These are phyloP conservation scores for Iris pallida DNA, from an alignment of 116 monocot species.

Conservation along the genomic window DNA sequence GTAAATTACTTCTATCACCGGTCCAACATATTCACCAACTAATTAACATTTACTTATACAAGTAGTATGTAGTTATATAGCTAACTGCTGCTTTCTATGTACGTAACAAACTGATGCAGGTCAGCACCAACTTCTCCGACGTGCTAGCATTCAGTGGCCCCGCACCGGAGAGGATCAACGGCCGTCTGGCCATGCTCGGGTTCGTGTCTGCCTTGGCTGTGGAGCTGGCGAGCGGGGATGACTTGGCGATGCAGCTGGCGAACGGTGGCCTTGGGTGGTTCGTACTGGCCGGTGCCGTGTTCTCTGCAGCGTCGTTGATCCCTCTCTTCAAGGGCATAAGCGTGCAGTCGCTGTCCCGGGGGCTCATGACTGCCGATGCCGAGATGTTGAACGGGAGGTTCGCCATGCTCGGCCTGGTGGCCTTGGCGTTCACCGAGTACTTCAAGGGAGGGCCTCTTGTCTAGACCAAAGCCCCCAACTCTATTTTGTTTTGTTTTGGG, in stretches of 20 bases:
- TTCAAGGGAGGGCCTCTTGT: constrained; percentile 52
- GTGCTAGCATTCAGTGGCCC: constrained; percentile 59
- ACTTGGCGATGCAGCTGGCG: constrained; percentile 30
- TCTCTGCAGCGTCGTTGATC: constrained; percentile 50
- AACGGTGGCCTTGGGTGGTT: constrained; percentile 52
- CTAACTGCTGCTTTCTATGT: too few relatives aligned
- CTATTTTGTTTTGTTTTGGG: too few relatives aligned
- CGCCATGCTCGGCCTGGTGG: constrained; percentile 62
- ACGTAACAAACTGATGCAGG: too few relatives aligned
- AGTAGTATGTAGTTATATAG: too few relatives aligned
- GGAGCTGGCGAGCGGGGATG: constrained; percentile 38
- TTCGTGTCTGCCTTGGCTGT: constrained; percentile 58
- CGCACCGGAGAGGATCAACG: constrained; percentile 73
- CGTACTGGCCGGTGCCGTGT: constrained; percentile 17
- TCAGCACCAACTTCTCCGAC: constrained; percentile 46
- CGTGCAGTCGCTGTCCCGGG: constrained; percentile 25
- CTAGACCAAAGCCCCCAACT: too few relatives aligned
- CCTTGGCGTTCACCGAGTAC: constrained; percentile 58
- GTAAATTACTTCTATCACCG: too few relatives aligned
- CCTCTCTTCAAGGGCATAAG: constrained; percentile 47
- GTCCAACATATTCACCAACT: too few relatives aligned
- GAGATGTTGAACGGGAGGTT: constrained; percentile 70
- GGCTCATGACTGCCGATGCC: constrained; percentile 43
- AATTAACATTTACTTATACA: too few relatives aligned
- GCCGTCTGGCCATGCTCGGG: constrained; percentile 64